Base-by-base conservation (phyloP, 768 basidiomycete species). In the Termitomyces sp. region DNA sequence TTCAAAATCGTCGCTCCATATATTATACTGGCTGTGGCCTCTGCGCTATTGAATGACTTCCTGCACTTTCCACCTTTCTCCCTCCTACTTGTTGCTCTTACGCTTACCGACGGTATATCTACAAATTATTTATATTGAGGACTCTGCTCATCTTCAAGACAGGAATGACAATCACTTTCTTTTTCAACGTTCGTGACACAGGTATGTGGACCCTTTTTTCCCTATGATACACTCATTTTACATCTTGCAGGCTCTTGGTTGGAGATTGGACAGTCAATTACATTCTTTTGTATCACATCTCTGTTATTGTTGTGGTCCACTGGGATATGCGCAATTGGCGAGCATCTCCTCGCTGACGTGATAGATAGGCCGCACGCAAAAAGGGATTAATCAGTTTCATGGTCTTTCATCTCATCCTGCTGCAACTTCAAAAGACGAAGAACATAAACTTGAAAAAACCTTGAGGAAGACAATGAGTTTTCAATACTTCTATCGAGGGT, bases 231-330 rank as follows among this genome's bases (percentile, higher is more conserved):
- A 53, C 58, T 66, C 43, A 58, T 51, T 47, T 57, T 21, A 6
- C 48, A 23, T 40, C 19, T 58, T 29, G 12, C 19, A 82, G 89
- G 92, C 0, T 91, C 89, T 3, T 95, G 92, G 92, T 74, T 94
- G 56, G 90, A 95, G 66, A 95, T 93, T 52, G 92, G 92, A 6
- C 89, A 91, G 65, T 86, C 90, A 0, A 92, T 95, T 68, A 91
- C 82, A 49, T 92, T 93, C 73, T 95, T 92, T 71, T 87, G 86
- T 62, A 90, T 94, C 59, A 84, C 89, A 1, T 92, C 90, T 1
- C 71, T 93, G 37, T 73, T 95, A 54, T 76, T 90, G 40, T 76
- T 91, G 4, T 93, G 89, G 84, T 87, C 88, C 0, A 89, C 87
- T 27, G 89, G 84, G 1, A 83, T 94, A 21, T 88, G 88, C 59